Base-by-base conservation (phyloP, 768 basidiomycete species). In the Kockovaella imperatae region DNA sequence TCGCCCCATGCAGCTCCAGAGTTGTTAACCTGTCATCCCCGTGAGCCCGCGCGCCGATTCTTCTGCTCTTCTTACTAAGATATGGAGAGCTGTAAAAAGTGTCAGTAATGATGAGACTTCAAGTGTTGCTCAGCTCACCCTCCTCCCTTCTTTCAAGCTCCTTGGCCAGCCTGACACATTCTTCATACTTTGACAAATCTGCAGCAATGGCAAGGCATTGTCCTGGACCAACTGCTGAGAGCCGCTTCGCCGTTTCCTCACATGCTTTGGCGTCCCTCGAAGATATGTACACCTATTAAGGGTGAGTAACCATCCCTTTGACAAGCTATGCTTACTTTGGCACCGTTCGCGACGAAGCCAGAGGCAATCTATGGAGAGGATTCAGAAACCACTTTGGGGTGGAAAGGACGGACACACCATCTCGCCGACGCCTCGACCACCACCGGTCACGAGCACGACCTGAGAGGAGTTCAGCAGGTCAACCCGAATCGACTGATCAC, bases 371-470 rank as follows among this genome's bases (percentile, higher is more conserved):
- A 50, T 7, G 20, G 39, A 17, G 35, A 34, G 30, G 10, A 35
- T 23, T 3, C 7, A 42, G n/a, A 44, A 21, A 10, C 2, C 3
- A 38, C 21, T 40, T 14, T 24, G 46, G 18, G 21, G n/a, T 35
- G 18, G 28, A 20, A 5, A 21, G 10, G 20, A 25, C 11, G 31
- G 39, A 67, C 73, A 52, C 42, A 77, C 79, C 79, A 80, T 80
- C 72, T 80, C 82, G 4, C 83, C 81, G 25, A 83, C 76, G 4
- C 82, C 82, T 49, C 79, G 73, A 24, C 78, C 80, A 10, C 82
- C 83, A 5, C 83, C 83, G 3, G 81, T 83, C 31, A 82, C 75
- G 20, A 84, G 73, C 4, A 81, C 80, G 14, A 71, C 63, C 64
- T 68, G 52, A 3, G 15, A 18, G 8, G 30, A 30, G 29, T 25